These are phyloP conservation scores for Apiospora koreana DNA, from an alignment of 2,329 filamentous ascomycete species.

Conservation along the genomic window DNA sequence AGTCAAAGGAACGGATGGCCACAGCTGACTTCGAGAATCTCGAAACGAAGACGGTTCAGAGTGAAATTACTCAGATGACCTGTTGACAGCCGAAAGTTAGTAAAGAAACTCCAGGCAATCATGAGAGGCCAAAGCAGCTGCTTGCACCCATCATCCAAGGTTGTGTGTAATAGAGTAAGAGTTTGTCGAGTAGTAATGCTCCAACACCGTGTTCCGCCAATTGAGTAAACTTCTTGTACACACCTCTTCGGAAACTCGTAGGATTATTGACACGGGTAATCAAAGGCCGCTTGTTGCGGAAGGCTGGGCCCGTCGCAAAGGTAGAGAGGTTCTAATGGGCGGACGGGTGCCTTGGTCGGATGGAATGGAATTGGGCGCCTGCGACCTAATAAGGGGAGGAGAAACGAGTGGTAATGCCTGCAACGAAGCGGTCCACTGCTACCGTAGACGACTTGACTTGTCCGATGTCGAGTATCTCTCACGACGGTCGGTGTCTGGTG, in stretches of 20 bases:
- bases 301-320: not conserved
- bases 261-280: conserved; percentile 3
- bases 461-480: conserved; percentile 28
- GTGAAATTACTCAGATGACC: not conserved
- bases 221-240: not conserved
- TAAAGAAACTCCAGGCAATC: not conserved
- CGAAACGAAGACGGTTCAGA: not conserved
- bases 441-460: conserved; percentile 40
- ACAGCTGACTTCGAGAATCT: not conserved
- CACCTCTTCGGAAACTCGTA: conserved; percentile 6
- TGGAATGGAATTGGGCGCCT: conserved; percentile 47
- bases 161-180: not conserved
- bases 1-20: not conserved
- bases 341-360: not conserved
- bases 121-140: not conserved
- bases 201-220: not conserved
- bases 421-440: conserved; percentile 45
- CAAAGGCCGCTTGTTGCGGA: not conserved
- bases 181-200: not conserved
- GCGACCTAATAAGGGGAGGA: conserved; percentile 45
- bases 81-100: not conserved
- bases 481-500: conserved; percentile 24
- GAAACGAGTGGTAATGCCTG: conserved; percentile 41
- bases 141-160: not conserved
- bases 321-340: not conserved